Percentiles rank a stretch among this genome's conserved stretches.
Conservation (phyloP, 495 filamentous ascomycete species). For the Aspergillus egyptiacus region DNA sequence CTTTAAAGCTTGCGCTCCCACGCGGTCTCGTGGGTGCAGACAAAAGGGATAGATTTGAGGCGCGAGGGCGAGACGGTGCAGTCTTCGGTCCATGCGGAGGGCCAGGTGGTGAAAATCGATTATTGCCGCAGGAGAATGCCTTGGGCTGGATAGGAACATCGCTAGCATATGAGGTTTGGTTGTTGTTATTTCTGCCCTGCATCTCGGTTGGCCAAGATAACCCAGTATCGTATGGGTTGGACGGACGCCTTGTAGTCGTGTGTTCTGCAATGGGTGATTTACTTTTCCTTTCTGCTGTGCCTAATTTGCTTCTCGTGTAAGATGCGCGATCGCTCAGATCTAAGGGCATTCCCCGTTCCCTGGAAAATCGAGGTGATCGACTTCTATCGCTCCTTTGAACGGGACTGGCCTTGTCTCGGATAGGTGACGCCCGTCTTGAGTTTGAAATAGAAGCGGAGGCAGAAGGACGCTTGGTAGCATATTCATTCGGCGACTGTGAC, state of each 20-base stretch:
- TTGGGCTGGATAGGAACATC: slow-evolving; percentile 33
- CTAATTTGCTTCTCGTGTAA: neutral
- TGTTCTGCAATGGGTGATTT: slow-evolving; percentile 6
- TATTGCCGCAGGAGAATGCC: slow-evolving; percentile 24
- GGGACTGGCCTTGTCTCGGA: slow-evolving; percentile 22
- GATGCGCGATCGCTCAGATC: slow-evolving; percentile 1
- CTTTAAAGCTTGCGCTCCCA: slow-evolving; percentile 38
- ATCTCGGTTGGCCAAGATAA: slow-evolving; percentile 3
- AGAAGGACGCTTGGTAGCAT: slow-evolving; percentile 25
- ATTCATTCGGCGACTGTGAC: slow-evolving; percentile 27
- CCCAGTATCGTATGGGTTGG: slow-evolving; percentile 8
- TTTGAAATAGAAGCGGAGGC: slow-evolving; percentile 33
- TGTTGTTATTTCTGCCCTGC: slow-evolving; percentile 2
- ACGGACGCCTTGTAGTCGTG: neutral
- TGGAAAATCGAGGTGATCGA: slow-evolving; percentile 22
- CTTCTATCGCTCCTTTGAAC: slow-evolving; percentile 16
- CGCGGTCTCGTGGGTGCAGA: slow-evolving; percentile 58
- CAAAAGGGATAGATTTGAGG: slow-evolving; percentile 43
- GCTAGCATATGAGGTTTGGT: slow-evolving; percentile 11
- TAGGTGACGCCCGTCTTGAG: slow-evolving; percentile 37
- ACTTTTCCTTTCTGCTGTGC: slow-evolving; percentile 4
- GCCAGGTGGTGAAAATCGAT: slow-evolving; percentile 41
- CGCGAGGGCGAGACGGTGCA: slow-evolving; percentile 44
- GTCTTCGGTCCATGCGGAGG: slow-evolving; percentile 42
- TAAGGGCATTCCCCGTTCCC: slow-evolving; percentile 3